Conservation (phyloP, 768 basidiomycete species). For the Inosperma sp. region DNA sequence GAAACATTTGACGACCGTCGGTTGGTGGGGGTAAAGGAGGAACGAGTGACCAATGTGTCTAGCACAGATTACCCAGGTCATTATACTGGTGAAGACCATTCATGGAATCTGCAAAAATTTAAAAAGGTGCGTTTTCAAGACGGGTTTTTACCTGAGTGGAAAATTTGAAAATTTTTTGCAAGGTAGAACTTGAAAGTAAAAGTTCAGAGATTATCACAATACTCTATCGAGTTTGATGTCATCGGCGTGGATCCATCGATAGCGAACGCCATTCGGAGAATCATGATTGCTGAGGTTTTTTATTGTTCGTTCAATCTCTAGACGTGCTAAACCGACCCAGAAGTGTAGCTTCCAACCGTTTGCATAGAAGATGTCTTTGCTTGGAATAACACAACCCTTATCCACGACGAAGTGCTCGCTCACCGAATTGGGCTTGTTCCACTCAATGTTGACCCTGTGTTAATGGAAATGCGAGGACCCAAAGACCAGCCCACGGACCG, state of each 20-base stretch:
- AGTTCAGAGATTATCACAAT: slow-evolving; percentile 74
- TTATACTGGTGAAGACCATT: slow-evolving; percentile 76
- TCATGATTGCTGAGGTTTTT: slow-evolving; percentile 88
- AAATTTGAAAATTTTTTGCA: slow-evolving; percentile 25
- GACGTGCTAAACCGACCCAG: slow-evolving; percentile 2
- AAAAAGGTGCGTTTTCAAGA: slow-evolving; percentile 59
- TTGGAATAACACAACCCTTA: slow-evolving; percentile 92
- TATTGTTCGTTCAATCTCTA: background rate
- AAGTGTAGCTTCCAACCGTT: slow-evolving; percentile 83
- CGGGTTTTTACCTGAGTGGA: slow-evolving; percentile 4
- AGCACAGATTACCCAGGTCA: slow-evolving; percentile 91
- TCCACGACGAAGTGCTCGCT: slow-evolving; percentile 90
- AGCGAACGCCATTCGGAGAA: slow-evolving; percentile 89
- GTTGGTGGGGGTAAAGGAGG: slow-evolving; percentile 65
- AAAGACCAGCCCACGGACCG: slow-evolving; percentile 74
- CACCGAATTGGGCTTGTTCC: slow-evolving; percentile 93
- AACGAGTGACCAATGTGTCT: slow-evolving; percentile 74
- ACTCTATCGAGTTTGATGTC: slow-evolving; percentile 90
- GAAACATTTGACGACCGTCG: slow-evolving; percentile 32
- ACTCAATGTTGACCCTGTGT: slow-evolving; percentile 75
- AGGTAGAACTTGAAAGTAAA: slow-evolving; percentile 69
- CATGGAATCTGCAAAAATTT: slow-evolving; percentile 77
- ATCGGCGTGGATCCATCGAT: slow-evolving; percentile 95
- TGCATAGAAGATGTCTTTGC: slow-evolving; percentile 89
- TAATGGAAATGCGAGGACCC: slow-evolving; percentile 52